A percentile compares a stretch with the other conserved stretches of the same genome.
Evolutionary conservation across 2,329 filamentous ascomycete genomes (phyloP).

Genomic region (Clonostachys rhizophaga): DNA sequence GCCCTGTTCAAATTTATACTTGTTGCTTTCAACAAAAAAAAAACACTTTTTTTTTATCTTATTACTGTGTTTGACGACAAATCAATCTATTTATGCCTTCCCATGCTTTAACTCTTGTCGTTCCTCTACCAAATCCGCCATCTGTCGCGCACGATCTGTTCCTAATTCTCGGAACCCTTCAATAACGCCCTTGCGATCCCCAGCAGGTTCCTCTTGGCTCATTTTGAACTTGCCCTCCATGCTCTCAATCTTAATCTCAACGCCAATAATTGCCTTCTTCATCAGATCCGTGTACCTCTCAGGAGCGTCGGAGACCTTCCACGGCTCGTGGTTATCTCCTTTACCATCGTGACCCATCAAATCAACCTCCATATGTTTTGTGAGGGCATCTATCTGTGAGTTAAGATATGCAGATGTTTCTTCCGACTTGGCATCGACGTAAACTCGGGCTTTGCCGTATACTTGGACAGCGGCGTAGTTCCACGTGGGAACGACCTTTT

Average conservation of each 20-base stretch:
- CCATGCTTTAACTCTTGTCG: constrained; percentile 12
- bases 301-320: constrained; percentile 55
- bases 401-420: constrained; percentile 42
- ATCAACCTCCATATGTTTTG: constrained; percentile 39
- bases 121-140: constrained; percentile 23
- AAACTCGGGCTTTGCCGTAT: constrained; percentile 53
- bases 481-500: constrained; percentile 68
- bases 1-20: too few relatives aligned
- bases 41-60: too few relatives aligned
- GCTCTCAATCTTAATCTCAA: constrained; percentile 51
- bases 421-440: constrained; percentile 38
- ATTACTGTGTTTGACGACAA: too few relatives aligned
- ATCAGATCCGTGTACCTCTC: constrained; percentile 49
- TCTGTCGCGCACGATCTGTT: constrained; percentile 17
- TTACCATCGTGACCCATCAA: constrained; percentile 50
- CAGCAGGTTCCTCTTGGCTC: constrained; percentile 53
- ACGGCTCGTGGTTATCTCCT: constrained; percentile 29
- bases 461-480: constrained; percentile 63
- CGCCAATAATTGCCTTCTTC: constrained; percentile 54
- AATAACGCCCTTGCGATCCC: constrained; percentile 51
- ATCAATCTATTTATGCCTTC: too few relatives aligned
- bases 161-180: constrained; percentile 42
- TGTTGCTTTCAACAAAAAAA: too few relatives aligned
- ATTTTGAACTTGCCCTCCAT: constrained; percentile 63
- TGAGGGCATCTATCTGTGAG: constrained; percentile 47